phyloP scores from a whole-genome alignment of 2,329 filamentous ascomycete species.

The Diplodia seriata region DNA sequence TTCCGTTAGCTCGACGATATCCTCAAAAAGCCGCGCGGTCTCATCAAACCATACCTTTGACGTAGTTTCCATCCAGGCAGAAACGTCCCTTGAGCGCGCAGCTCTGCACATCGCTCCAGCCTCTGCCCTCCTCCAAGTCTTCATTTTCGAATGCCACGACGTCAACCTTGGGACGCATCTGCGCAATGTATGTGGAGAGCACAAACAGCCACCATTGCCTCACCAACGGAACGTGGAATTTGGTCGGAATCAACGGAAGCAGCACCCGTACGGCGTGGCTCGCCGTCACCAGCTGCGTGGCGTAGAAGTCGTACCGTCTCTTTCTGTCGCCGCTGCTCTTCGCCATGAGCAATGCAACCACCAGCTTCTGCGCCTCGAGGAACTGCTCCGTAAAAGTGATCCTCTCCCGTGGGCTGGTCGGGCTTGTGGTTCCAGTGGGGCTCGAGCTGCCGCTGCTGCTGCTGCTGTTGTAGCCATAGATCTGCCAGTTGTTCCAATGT shows the following conservation, averaged over 20 bases:
- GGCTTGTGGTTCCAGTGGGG: slow-evolving; percentile 17
- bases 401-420: slow-evolving; percentile 15
- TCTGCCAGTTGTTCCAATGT: slow-evolving; percentile 88
- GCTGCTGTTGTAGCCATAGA: slow-evolving; percentile 6
- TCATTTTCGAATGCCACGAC: slow-evolving; percentile 62
- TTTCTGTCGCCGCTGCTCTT: slow-evolving; percentile 50
- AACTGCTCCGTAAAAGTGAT: slow-evolving; percentile 71
- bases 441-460: slow-evolving; percentile 19
- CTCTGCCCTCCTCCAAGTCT: slow-evolving; percentile 65
- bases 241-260: slow-evolving; percentile 75
- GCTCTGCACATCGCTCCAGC: slow-evolving; percentile 79
- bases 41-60: slow-evolving; percentile 67
- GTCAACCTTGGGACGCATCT: slow-evolving; percentile 74
- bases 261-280: slow-evolving; percentile 89
- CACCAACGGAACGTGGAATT: slow-evolving; percentile 75
- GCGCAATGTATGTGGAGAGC: slow-evolving; percentile 77
- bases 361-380: slow-evolving; percentile 66
- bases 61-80: slow-evolving; percentile 78
- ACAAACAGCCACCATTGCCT: slow-evolving; percentile 90
- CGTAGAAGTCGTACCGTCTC: slow-evolving; percentile 77
- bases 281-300: slow-evolving; percentile 81
- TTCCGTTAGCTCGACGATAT: not conserved
- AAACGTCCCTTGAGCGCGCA: slow-evolving; percentile 72
- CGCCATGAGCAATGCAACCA: slow-evolving; percentile 66
- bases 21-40: not conserved